These are phyloP conservation scores for Aspergillus taichungensis DNA, from an alignment of 495 filamentous ascomycete genomes.

Conservation along the genomic window DNA sequence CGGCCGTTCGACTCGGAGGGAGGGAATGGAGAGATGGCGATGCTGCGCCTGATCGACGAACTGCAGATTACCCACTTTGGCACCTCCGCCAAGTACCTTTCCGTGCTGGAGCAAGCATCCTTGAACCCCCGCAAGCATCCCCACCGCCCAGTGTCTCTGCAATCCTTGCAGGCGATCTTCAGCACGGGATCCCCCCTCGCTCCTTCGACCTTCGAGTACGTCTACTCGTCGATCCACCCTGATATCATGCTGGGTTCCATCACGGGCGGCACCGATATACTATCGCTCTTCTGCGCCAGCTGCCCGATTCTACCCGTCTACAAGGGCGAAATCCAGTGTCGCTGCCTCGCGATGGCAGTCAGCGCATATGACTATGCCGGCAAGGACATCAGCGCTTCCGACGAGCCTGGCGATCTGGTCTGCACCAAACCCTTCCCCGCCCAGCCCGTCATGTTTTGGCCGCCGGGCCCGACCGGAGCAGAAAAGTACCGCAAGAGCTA, in stretches of 20 bases:
- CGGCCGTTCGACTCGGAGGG: slow-evolving; percentile 44
- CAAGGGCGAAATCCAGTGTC: slow-evolving; percentile 82
- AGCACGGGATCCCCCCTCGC: slow-evolving; percentile 87
- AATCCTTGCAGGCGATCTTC: slow-evolving; percentile 66
- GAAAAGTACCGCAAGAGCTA: slow-evolving; percentile 74
- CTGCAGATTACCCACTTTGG: slow-evolving; percentile 81
- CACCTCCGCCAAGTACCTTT: slow-evolving; percentile 88
- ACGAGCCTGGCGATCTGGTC: slow-evolving; percentile 81
- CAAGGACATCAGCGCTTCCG: slow-evolving; percentile 41
- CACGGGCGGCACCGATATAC: slow-evolving; percentile 87
- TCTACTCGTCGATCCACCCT: slow-evolving; percentile 70
- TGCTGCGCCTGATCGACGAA: slow-evolving; percentile 61
- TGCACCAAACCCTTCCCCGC: slow-evolving; percentile 82
- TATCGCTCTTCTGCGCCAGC: slow-evolving; percentile 84
- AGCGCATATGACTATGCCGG: slow-evolving; percentile 59
- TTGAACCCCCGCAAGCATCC: slow-evolving; percentile 51
- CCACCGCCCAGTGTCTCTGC: slow-evolving; percentile 41
- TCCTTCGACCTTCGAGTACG: slow-evolving; percentile 84
- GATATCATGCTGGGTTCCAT: slow-evolving; percentile 74
- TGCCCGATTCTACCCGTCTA: slow-evolving; percentile 81
- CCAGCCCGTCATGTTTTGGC: slow-evolving; percentile 83
- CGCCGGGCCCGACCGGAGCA: slow-evolving; percentile 52
- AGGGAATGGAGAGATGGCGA: slow-evolving; percentile 54
- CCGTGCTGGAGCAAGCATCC: slow-evolving; percentile 73
- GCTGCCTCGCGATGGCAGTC: slow-evolving; percentile 86